phyloP scores from a whole-genome alignment of 805 yeast genomes.

The Metschnikowia matae region DNA sequence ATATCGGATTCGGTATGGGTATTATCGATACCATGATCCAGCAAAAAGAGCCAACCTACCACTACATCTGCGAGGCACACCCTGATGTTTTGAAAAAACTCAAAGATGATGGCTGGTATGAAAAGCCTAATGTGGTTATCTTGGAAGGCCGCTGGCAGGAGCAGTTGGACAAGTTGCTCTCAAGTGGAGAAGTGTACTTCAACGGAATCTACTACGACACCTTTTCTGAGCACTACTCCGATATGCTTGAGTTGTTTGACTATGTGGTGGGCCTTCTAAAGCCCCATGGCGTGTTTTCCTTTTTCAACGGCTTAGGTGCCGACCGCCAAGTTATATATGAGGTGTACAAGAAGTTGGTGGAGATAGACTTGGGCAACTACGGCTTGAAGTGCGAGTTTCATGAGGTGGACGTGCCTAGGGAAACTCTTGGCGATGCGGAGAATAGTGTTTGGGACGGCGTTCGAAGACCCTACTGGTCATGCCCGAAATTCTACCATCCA shows the following conservation, averaged over 20 bases:
- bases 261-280: constrained; percentile 74
- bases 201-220: constrained; percentile 95
- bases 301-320: constrained; percentile 77
- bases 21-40: constrained; percentile 77
- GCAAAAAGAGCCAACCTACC: constrained; percentile 52
- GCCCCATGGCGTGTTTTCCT: constrained; percentile 81
- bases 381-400: constrained; percentile 65
- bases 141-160: constrained; percentile 95
- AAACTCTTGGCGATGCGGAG: constrained; percentile 27
- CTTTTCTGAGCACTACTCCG: constrained; percentile 85
- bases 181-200: constrained; percentile 62
- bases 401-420: constrained; percentile 44
- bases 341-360: constrained; percentile 80
- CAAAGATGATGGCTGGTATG: constrained; percentile 77
- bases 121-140: constrained; percentile 64
- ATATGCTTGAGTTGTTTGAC: constrained; percentile 84
- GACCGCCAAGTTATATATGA: constrained; percentile 45
- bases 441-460: constrained; percentile 59
- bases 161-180: constrained; percentile 59
- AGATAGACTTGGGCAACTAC: constrained; percentile 71
- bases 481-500: constrained; percentile 66
- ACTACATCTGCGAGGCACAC: constrained; percentile 91
- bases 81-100: constrained; percentile 79
- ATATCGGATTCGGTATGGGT: constrained; percentile 97
- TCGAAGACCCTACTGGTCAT: constrained; percentile 62